Conservation (phyloP, 2,329 filamentous ascomycete species). For the Aspergillus quadrilineatus region DNA sequence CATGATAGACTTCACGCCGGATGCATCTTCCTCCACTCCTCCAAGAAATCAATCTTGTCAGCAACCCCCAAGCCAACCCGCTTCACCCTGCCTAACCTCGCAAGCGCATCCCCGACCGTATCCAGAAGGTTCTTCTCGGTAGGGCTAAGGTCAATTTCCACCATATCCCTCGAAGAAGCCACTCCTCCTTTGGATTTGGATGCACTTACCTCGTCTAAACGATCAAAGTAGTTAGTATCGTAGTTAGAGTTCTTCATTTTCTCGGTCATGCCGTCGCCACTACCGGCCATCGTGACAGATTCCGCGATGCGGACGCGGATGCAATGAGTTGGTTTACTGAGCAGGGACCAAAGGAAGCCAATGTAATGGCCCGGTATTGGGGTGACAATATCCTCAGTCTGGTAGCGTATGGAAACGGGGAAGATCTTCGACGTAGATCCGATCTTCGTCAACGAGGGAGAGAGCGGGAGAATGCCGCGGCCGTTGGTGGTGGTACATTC, state of each 20-base stretch:
- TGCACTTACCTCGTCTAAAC: constrained; percentile 40
- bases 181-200: constrained; percentile 1
- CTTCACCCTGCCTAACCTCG: constrained; percentile 83
- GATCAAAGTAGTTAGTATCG: constrained; percentile 49
- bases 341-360: constrained; percentile 79
- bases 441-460: constrained; percentile 69
- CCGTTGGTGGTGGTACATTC: constrained; percentile 95
- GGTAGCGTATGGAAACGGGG: constrained; percentile 86
- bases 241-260: constrained; percentile 33
- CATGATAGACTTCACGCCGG: constrained; percentile 26
- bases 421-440: constrained; percentile 74
- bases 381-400: constrained; percentile 84
- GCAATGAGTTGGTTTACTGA: constrained; percentile 80
- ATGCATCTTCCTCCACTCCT: constrained; percentile 60
- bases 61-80: constrained; percentile 78
- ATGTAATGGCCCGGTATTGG: constrained; percentile 74
- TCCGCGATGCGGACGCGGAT: constrained; percentile 90
- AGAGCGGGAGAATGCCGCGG: constrained; percentile 80
- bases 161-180: constrained; percentile 8
- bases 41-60: constrained; percentile 81
- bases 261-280: constrained; percentile 13
- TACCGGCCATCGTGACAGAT: constrained; percentile 49
- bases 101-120: constrained; percentile 77
- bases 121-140: constrained; percentile 74
- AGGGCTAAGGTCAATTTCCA: constrained; percentile 33